These are phyloP conservation scores for Brassica juncea DNA, from an alignment of 345 rosid genomes.

Conservation along the genomic window DNA sequence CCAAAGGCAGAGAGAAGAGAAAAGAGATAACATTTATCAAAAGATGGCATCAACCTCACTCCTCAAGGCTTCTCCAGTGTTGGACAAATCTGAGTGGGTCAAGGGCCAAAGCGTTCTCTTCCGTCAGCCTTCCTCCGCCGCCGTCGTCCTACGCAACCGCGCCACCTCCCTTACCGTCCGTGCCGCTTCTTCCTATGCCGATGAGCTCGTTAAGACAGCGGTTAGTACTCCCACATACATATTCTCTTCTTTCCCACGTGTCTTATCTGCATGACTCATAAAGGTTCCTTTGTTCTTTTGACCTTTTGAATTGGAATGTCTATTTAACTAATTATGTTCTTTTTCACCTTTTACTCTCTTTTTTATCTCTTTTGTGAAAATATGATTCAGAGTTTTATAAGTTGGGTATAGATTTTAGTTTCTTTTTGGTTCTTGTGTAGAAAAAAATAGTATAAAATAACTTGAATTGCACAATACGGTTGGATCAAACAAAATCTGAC, in stretches of 20 bases:
- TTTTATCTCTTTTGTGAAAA: not conserved
- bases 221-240: slow-evolving; percentile 45
- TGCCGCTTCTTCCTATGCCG: slow-evolving; percentile 81
- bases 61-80: slow-evolving; percentile 78
- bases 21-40: slow-evolving; percentile 1
- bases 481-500: not conserved
- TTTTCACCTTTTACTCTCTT: not conserved
- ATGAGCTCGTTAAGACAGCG: slow-evolving; percentile 96
- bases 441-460: not conserved
- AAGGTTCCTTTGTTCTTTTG: not conserved
- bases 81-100: slow-evolving; percentile 81
- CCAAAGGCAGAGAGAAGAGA: slow-evolving; percentile 27
- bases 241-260: slow-evolving; percentile 9
- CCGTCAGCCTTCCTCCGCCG: slow-evolving; percentile 63
- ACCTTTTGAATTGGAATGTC: not conserved
- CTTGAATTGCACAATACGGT: not conserved
- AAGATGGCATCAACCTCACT: slow-evolving; percentile 87
- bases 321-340: not conserved
- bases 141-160: slow-evolving; percentile 54
- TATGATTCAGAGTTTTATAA: not conserved
- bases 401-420: not conserved
- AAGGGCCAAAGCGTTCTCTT: slow-evolving; percentile 63
- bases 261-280: slow-evolving; percentile 26
- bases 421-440: not conserved
- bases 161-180: slow-evolving; percentile 59